phyloP scores from a whole-genome alignment of 768 basidiomycete genomes.

The Lentinula boryana region DNA sequence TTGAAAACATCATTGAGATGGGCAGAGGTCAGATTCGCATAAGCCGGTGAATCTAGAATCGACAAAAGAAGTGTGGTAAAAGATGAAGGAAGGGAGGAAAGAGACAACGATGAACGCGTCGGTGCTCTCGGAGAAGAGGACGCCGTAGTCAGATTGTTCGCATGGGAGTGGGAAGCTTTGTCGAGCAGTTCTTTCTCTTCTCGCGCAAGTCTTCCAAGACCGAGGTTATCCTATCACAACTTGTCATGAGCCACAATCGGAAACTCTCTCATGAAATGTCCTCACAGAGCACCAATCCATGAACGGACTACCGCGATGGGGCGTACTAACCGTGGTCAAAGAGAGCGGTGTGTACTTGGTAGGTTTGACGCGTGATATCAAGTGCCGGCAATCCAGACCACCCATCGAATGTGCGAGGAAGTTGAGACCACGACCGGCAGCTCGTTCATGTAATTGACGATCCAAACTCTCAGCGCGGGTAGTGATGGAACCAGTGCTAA shows the following conservation, averaged over 20 bases:
- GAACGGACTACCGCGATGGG: constrained; percentile 94
- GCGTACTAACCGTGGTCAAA: constrained; percentile 85
- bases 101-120: constrained; percentile 35
- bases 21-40: constrained; percentile 83
- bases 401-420: constrained; percentile 98
- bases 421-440: constrained; percentile 78
- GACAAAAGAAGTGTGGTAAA: constrained; percentile 85
- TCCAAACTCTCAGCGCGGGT: constrained; percentile 77
- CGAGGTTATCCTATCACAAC: constrained; percentile 70
- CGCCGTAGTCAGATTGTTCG: neutral
- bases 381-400: constrained; percentile 88
- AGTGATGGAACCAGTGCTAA: constrained; percentile 83
- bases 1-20: constrained; percentile 82
- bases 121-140: constrained; percentile 19
- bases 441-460: constrained; percentile 57
- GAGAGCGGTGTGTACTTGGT: constrained; percentile 80
- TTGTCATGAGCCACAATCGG: constrained; percentile 7
- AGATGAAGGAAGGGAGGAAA: constrained; percentile 69
- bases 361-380: constrained; percentile 84
- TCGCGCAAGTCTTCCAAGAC: constrained; percentile 57
- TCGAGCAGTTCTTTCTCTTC: constrained; percentile 1
- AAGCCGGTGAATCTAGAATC: constrained; percentile 93
- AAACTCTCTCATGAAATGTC: neutral
- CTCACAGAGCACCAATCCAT: constrained; percentile 98
- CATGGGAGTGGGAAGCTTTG: neutral